Conservation (phyloP, 2,329 filamentous ascomycete genomes). For the Verticillium klebahnii region DNA sequence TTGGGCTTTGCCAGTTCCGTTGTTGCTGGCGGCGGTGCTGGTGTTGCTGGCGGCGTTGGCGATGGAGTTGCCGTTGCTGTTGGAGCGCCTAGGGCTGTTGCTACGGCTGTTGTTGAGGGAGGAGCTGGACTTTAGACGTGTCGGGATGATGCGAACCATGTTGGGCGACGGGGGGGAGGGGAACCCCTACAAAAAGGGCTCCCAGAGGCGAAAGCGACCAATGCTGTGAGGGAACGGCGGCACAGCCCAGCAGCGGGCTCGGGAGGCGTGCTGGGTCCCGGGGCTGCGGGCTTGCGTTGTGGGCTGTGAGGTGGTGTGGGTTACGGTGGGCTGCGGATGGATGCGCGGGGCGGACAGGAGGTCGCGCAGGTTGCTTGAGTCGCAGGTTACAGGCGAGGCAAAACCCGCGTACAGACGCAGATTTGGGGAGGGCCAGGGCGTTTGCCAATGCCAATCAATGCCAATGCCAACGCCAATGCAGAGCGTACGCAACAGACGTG, state of each 20-base stretch:
- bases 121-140: slow-evolving; percentile 42
- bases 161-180: slow-evolving; percentile 12
- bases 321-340: background rate
- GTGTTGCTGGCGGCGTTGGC: slow-evolving; percentile 19
- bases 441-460: background rate
- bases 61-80: slow-evolving; percentile 31
- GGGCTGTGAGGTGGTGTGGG: background rate
- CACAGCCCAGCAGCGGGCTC: background rate
- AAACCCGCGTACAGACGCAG: background rate
- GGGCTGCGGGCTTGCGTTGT: background rate
- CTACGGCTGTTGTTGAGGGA: slow-evolving; percentile 40
- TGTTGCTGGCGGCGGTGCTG: background rate
- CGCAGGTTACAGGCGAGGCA: background rate
- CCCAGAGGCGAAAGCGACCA: background rate
- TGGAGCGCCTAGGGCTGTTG: slow-evolving; percentile 44
- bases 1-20: slow-evolving; percentile 3
- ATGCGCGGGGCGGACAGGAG: background rate
- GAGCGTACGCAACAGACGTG: background rate
- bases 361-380: background rate
- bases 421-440: background rate
- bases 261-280: background rate
- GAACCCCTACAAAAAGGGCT: slow-evolving; percentile 12
- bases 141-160: slow-evolving; percentile 56
- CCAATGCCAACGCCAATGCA: background rate
- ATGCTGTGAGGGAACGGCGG: background rate